Base-by-base conservation (phyloP, 352 stramenopile species). In the Phytophthora macrochlamydospora region DNA sequence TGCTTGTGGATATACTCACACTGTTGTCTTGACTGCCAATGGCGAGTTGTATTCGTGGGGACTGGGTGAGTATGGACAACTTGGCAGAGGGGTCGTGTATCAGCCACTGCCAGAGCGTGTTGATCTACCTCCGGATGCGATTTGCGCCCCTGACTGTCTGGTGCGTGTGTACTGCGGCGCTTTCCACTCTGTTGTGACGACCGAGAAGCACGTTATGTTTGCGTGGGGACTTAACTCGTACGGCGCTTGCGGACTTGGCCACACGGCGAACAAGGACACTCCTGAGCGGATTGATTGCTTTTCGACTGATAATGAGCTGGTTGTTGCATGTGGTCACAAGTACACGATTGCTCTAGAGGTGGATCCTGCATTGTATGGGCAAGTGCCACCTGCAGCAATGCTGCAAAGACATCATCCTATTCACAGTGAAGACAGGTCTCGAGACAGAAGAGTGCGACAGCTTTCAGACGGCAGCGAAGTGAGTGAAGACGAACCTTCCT, bases 1-100 rank as follows among this genome's bases (percentile, higher is more conserved):
- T 32, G 84, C 85, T 7, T 95, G 83, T 46, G 90, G 90, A 14
- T 93, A 95, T 65, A 97, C 86, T 8, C 92, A 98, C 71, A 97
- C 88, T 0, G 51, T 97, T 13, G 90, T 90, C 12, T 63, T 97
- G 11, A 91, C 89, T 1, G 81, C 74, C 1, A 73, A 69, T 30
- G 89, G 90, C 4, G 86, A 97, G 42, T 64, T 97, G 14, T 97
- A 91, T 66, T 94, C 89, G 11, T 97, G 90, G 91, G 93, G 93
- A 37, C 67, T 93, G 4, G 93, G 93, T 29, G 90, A 98, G 57
- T 97, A 97, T 58, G 93, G 93, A 0, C 81, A 96, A 38, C 83
- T 97, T 13, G 93, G 93, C 4, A 94, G 95, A 52, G 90, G 90
- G 0, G 81, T 90, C 48, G 85, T 95, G 5, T 95, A 95, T 62